Conservation (phyloP, 108 stramenopile species). For the Mediolabrus comicus region DNA sequence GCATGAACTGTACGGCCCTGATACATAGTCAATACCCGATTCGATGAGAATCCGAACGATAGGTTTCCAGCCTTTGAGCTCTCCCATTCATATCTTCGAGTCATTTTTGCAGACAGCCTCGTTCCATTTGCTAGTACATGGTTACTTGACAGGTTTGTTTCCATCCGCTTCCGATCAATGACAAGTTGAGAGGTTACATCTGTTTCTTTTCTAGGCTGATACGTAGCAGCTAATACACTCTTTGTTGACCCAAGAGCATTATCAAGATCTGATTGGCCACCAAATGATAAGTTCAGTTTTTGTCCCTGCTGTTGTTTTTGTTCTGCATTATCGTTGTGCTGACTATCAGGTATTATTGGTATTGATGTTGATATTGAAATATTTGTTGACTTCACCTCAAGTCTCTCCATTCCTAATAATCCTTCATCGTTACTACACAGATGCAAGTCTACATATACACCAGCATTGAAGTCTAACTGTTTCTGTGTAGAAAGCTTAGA, state of each 20-base stretch:
- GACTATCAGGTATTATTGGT: constrained; percentile 11
- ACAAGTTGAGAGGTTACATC: constrained; percentile 24
- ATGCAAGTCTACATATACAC: constrained; percentile 26
- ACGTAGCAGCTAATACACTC: constrained; percentile 19
- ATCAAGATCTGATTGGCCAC: constrained; percentile 25
- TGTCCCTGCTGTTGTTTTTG: background rate
- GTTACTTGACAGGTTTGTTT: constrained; percentile 21
- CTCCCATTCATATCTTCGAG: constrained; percentile 3
- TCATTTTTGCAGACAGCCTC: constrained; percentile 20
- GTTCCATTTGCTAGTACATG: constrained; percentile 20
- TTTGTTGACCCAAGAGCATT: constrained; percentile 27
- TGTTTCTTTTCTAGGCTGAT: constrained; percentile 34
- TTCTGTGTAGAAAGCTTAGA: background rate
- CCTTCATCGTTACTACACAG: background rate
- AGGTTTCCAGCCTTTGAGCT: constrained; percentile 10
- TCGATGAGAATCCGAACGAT: constrained; percentile 24
- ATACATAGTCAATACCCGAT: constrained; percentile 11
- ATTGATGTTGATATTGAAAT: constrained; percentile 20
- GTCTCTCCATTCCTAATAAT: background rate
- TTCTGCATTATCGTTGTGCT: background rate
- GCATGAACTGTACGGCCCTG: constrained; percentile 12
- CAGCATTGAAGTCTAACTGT: constrained; percentile 24
- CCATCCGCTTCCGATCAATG: constrained; percentile 29
- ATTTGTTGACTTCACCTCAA: constrained; percentile 27
- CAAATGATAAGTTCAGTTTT: constrained; percentile 32